A percentile compares a stretch with the other conserved stretches of the same genome.
Conservation (phyloP, 805 yeast genomes). For the Metschnikowia henanensis region DNA sequence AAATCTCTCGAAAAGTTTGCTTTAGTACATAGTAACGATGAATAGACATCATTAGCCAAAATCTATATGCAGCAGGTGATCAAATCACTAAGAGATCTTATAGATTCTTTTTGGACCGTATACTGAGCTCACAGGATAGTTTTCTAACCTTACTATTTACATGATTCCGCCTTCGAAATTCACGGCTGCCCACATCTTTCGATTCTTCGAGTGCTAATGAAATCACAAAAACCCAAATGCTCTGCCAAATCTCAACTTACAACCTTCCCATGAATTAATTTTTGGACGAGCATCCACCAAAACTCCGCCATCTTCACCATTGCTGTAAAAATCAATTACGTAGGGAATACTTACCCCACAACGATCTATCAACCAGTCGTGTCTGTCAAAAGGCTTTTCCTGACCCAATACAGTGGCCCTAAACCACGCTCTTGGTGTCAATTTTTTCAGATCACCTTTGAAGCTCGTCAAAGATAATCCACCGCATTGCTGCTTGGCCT, state of each 20-base stretch:
- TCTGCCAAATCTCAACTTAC: conserved; percentile 61
- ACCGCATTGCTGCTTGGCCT: conserved; percentile 56
- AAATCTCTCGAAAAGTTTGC: background rate
- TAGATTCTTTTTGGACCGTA: no score
- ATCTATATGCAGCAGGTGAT: no score
- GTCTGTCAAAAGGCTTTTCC: conserved; percentile 89
- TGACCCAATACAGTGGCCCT: conserved; percentile 66
- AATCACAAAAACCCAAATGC: conserved; percentile 49
- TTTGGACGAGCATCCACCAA: conserved; percentile 92
- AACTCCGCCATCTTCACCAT: conserved; percentile 51
- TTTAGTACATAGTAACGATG: conserved; percentile 7
- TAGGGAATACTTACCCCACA: conserved; percentile 85
- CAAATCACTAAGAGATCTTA: no score
- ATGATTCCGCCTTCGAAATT: no score
- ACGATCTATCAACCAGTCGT: conserved; percentile 88
- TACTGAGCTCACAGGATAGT: no score
- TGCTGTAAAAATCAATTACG: conserved; percentile 83
- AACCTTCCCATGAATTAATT: conserved; percentile 77
- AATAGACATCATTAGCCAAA: conserved; percentile 7
- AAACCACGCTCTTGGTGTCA: conserved; percentile 83
- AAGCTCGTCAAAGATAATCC: conserved; percentile 84
- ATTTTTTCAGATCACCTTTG: conserved; percentile 81
- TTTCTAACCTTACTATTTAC: no score
- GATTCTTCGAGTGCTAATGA: no score
- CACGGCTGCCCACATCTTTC: no score